Evolutionary conservation across 1,284 basidiomycete genomes (phyloP), one percentile per base, ranked within the genome.

Genomic region (Puccinia hordei): DNA sequence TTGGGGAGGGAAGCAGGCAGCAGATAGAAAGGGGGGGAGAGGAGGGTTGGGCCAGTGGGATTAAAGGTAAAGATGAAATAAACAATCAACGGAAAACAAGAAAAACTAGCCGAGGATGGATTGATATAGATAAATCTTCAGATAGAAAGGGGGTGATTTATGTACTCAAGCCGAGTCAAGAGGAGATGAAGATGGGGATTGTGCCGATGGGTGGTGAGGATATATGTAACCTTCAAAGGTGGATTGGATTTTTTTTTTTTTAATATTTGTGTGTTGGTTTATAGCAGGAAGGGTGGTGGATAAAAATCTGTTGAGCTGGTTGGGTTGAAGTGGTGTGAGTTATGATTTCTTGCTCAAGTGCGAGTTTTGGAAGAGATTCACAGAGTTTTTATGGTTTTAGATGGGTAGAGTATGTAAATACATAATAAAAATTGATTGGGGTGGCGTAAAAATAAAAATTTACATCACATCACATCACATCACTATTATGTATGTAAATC

Each of bases 261-360:
- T 55, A n/a, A n/a, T n/a, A n/a, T n/a, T n/a, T n/a, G n/a, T n/a
- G n/a, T n/a, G n/a, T n/a, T n/a, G n/a, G n/a, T n/a, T n/a, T n/a
- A n/a, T n/a, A n/a, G n/a, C n/a, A n/a, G 53, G 53, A 55, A 27
- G 53, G 53, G 53, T 55, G 53, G 24, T 55, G 53, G 53, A 55
- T 55, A 24, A n/a, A 8, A 3, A 24, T 24, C 19, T 55, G 9
- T 27, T 10, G 53, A 24, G 53, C 22, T 9, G 53, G 19, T 24
- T 8, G 22, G 22, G 22, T 4, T 53, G 51, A n/a, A n/a, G n/a
- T n/a, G 51, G 13, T 15, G 51, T 8, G 9, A 24, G 22, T n/a
- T 55, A 55, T 55, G 53, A n/a, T 24, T 55, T n/a, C n/a, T 55
- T 55, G 24, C 19, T 4, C 53, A 24, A 3, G n/a, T 55, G 53